Percentiles rank a stretch among this genome's conserved stretches.
Conservation (phyloP, 129 eudicot genomes). For the Centella asiatica region DNA sequence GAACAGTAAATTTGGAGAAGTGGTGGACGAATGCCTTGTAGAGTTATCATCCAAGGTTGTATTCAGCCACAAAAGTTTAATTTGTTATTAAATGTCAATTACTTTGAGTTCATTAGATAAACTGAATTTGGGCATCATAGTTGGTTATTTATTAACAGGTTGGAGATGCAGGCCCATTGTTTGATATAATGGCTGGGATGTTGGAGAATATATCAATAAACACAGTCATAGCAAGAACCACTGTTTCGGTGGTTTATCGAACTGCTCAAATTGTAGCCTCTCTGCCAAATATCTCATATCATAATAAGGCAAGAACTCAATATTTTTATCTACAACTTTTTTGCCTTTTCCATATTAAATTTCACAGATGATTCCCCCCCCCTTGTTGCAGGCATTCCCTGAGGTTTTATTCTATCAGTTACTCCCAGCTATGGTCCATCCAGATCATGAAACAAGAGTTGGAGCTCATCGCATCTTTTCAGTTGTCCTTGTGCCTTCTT, state of each 20-base stretch:
- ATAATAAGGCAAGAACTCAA: neutral
- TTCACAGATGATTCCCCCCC: neutral
- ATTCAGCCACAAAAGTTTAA: neutral
- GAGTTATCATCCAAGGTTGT: slow-evolving; percentile 68
- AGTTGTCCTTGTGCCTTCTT: slow-evolving; percentile 92
- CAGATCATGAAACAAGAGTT: slow-evolving; percentile 81
- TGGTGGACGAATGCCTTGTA: slow-evolving; percentile 75
- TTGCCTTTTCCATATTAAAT: neutral
- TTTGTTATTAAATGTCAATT: neutral
- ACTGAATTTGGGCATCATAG: neutral
- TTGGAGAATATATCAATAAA: slow-evolving; percentile 66
- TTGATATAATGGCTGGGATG: slow-evolving; percentile 92
- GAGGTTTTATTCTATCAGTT: slow-evolving; percentile 91
- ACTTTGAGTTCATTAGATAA: neutral
- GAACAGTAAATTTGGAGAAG: slow-evolving; percentile 65
- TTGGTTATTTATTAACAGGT: slow-evolving; percentile 46
- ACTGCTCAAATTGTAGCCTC: slow-evolving; percentile 92
- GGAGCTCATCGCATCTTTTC: slow-evolving; percentile 94
- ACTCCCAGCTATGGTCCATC: slow-evolving; percentile 90
- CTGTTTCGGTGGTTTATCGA: slow-evolving; percentile 75
- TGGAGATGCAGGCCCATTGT: slow-evolving; percentile 87
- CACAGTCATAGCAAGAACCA: slow-evolving; percentile 63
- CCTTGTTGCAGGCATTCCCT: slow-evolving; percentile 81
- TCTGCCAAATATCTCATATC: slow-evolving; percentile 43
- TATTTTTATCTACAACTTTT: neutral